Evolutionary conservation across 495 filamentous ascomycete genomes (phyloP), one percentile per base, ranked within the genome.

Genomic region (Neurospora sp.): DNA sequence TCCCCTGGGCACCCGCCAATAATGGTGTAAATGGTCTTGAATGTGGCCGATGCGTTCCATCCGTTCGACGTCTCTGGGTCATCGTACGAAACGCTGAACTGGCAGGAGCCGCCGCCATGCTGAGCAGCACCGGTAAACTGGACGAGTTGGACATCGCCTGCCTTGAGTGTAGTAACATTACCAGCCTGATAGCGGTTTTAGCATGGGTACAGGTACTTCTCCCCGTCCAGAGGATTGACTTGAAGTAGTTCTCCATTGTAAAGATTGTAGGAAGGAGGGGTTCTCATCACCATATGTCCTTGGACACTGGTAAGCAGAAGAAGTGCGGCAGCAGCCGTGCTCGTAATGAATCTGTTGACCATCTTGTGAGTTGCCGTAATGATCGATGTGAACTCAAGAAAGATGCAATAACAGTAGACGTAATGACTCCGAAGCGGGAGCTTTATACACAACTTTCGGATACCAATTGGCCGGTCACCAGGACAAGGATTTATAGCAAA

Each of bases 51-150:
- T 4, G 69, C 71, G 71, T 74, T 78, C 77, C 76, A 77, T 27
- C 39, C 84, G 71, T 83, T 80, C 69, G 83, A 82, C 61, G 75
- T 81, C 6, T 84, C 83, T 3, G 83, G 78, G 40, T 79, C 76
- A 74, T 94, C 91, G 75, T 92, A 91, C 12, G 91, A 91, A 76
- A 94, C 83, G 59, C 87, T 84, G 75, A 96, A 86, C 79, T 94
- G 93, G 79, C 92, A 94, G 4, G 92, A 94, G 3, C 93, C 93
- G 42, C 93, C 92, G 68, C 87, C 89, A 75, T 96, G 93, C 41
- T 87, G 87, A 1, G 91, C 92, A 35, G 78, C 78, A 3, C 87
- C 87, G 0, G 78, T 80, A 77, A 90, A 88, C 17, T 78, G 75
- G 7, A 90, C 82, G 0, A 74, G 70, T 40, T 88, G 84, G 0